A percentile compares a stretch with the other conserved stretches of the same genome.
Conservation (phyloP, 2,329 filamentous ascomycete species). For the Sporothrix luriei region DNA sequence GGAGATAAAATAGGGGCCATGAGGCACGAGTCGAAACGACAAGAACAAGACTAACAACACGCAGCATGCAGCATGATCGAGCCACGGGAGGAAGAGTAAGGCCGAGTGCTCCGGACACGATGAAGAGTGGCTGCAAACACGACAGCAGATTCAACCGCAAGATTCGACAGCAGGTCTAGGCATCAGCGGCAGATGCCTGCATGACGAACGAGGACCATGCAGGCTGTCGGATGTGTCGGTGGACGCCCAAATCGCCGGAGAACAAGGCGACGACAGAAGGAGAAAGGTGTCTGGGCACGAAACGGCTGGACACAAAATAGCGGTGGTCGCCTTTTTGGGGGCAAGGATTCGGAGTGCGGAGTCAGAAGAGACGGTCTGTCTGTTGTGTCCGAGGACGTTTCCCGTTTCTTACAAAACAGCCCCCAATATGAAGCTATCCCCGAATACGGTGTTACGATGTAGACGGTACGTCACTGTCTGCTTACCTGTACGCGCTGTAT, state of each 20-base stretch:
- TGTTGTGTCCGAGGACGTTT: neutral
- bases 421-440: neutral
- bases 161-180: conserved; percentile 4
- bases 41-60: neutral
- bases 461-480: neutral
- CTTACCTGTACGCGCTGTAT: neutral
- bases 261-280: neutral
- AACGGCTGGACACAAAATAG: neutral
- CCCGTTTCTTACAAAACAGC: neutral
- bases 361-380: neutral
- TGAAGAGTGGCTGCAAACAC: conserved; percentile 1
- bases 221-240: neutral
- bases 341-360: no score
- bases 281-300: neutral
- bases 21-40: neutral
- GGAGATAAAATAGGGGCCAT: neutral
- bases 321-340: no score
- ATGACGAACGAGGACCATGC: neutral
- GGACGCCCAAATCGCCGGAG: neutral
- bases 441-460: conserved; percentile 3
- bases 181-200: neutral
- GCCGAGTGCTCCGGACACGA: conserved; percentile 7
- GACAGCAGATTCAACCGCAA: neutral
- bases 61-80: neutral
- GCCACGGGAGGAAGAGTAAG: neutral